Percentiles rank a stretch among this genome's conserved stretches.
Conservation (phyloP, 768 basidiomycete genomes). For the Phanerochaete carnosa region DNA sequence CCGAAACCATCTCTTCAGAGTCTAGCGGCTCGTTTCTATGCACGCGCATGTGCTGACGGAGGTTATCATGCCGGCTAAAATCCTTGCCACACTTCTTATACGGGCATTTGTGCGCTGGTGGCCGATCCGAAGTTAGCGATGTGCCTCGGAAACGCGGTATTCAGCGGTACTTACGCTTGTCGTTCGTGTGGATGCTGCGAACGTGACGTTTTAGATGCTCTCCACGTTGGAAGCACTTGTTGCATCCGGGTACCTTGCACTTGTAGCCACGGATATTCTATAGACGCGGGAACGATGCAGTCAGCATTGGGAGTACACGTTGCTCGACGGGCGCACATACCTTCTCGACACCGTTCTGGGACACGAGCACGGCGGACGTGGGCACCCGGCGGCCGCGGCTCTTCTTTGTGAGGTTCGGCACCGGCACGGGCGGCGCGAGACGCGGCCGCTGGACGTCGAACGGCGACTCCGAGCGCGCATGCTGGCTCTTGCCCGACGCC, state of each 20-base stretch:
- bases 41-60: conserved; percentile 82
- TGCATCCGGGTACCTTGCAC: conserved; percentile 80
- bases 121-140: conserved; percentile 8
- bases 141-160: conserved; percentile 7
- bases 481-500: neutral
- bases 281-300: neutral
- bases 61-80: conserved; percentile 85
- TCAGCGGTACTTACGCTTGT: conserved; percentile 68
- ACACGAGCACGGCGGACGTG: conserved; percentile 35
- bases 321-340: conserved; percentile 5
- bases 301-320: neutral
- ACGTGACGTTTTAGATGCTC: conserved; percentile 92
- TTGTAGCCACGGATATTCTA: conserved; percentile 43
- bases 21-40: conserved; percentile 40
- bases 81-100: conserved; percentile 79
- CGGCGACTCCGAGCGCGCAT: neutral
- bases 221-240: conserved; percentile 83
- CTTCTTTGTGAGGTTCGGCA: conserved; percentile 75
- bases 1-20: conserved; percentile 23
- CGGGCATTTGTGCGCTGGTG: conserved; percentile 74
- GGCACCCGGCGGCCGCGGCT: conserved; percentile 77
- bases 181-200: conserved; percentile 85
- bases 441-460: neutral
- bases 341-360: conserved; percentile 24
- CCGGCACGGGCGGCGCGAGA: conserved; percentile 33